Evolutionary conservation across 192 early-diverging fungal genomes (phyloP), one percentile per base, ranked within the genome.

Genomic region (Coemansia sp.): DNA sequence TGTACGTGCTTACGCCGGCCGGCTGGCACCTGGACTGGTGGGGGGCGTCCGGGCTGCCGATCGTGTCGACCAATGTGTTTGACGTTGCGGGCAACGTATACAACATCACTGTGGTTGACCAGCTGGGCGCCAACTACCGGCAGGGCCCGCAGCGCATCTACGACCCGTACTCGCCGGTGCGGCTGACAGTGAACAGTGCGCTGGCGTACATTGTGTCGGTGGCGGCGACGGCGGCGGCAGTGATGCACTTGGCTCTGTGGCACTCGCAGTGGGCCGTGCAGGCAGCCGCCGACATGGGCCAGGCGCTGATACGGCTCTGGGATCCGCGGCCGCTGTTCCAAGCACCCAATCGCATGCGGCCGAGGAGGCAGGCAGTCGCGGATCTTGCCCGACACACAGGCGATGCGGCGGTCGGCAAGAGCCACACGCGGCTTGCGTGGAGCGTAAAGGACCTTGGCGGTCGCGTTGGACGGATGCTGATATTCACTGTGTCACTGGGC

Each of bases 1-100:
- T 89, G 66, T 94, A 89, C 81, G 62, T 92, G 60, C 54, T 91
- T 34, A 86, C 87, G 11, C 93, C 92, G 13, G 71, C 85, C 36
- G 78, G 86, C 20, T 91, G 89, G 66, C 87, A 81, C 67, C 71
- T 85, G 55, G 72, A 91, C 67, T 62, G 83, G 77, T 89, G 87
- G 89, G 81, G 73, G 2, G 71, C 82, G 5, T 59, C 65, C 40
- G 60, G 59, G 15, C 82, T 87, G 58, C 88, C 88, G 0, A 85
- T 88, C 29, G 89, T 88, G 49, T 86, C 87, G 20, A 85, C 87
- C 33, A 81, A 74, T 63, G 82, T 83, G 22, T 91, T 87, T 61
- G 87, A 87, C 46, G 55, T 75, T 22, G 64, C 57, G 4, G 88
- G 87, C 23, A 72, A 81, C 20, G 61, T 66, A 7, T 92, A 87